These are phyloP conservation scores for Verbena officinalis DNA, from an alignment of 257 asterid species.

Conservation along the genomic window DNA sequence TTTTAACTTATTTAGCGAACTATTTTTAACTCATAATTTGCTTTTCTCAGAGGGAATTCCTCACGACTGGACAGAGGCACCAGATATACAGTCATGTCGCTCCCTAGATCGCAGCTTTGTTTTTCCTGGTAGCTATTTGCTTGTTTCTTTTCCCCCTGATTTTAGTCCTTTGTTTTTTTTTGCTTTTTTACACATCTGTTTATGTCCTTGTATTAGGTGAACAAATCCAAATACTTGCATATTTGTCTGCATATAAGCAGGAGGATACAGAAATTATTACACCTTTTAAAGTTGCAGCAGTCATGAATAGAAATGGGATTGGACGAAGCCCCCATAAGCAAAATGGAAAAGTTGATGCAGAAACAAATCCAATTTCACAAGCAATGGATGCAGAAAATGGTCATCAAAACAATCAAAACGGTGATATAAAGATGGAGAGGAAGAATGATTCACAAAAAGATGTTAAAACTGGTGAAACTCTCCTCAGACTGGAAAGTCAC, in stretches of 20 bases:
- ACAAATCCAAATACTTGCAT: conserved; percentile 50
- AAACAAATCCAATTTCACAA: conserved; percentile 30
- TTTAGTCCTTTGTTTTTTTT: background rate
- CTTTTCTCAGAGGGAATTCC: conserved; percentile 57
- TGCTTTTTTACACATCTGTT: conserved; percentile 3
- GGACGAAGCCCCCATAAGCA: conserved; percentile 34
- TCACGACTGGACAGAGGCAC: conserved; percentile 52
- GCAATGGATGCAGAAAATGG: conserved; percentile 14
- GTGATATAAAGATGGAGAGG: conserved; percentile 22
- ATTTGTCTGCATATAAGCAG: conserved; percentile 58
- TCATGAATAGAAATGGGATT: conserved; percentile 53
- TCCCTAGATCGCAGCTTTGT: conserved; percentile 58
- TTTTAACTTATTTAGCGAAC: conserved; percentile 7
- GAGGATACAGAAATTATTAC: conserved; percentile 64
- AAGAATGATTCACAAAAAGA: conserved; percentile 36
- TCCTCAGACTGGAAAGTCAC: conserved; percentile 63
- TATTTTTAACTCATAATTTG: conserved; percentile 27
- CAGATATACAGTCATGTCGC: conserved; percentile 50
- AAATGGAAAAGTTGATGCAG: conserved; percentile 32
- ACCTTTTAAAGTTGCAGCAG: conserved; percentile 66
- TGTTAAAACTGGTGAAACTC: conserved; percentile 52
- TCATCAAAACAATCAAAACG: conserved; percentile 39
- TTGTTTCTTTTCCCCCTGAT: background rate
- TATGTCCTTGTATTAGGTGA: conserved; percentile 42
- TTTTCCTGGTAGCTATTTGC: conserved; percentile 50